Evolutionary conservation across 2,329 filamentous ascomycete genomes (phyloP), one percentile per base, ranked within the genome.

Genomic region (Berkeleyomyces rouxiae): DNA sequence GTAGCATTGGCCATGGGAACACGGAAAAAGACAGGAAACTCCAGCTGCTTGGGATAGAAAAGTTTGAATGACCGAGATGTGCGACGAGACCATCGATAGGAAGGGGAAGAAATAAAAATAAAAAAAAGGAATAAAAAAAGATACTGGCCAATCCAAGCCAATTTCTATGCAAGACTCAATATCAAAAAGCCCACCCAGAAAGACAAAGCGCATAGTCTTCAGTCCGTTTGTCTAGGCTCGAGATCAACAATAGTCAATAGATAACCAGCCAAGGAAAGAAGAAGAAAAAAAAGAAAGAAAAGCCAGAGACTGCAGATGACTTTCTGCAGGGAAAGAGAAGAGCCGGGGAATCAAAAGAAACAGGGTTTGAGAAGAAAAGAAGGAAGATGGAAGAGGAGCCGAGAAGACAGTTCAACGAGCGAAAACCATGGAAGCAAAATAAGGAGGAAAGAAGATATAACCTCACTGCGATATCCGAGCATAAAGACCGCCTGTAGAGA

Each of bases 281-380:
- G 39, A 43, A 37, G 23, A 59, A 58, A 31, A 60, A 13, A 62
- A 46, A 62, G 36, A 39, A 46, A 58, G 11, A 7, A 39, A 63
- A 59, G 16, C 58, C 46, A 59, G 53, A 46, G n/a, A 37, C 43
- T 59, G 46, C 47, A 59, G 23, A 37, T n/a, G 43, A 36, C n/a
- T 37, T 58, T 42, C 37, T 51, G 39, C 42, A 16, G 16, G n/a
- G 43, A 43, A 40, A 58, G 23, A 40, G 7, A 53, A 55, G 51
- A 55, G n/a, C 51, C 33, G 51, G 51, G 51, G 51, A 55, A 55
- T 55, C 51, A 55, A 40, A 53, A 61, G 42, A 61, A 49, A 53
- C 36, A 42, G 9, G 43, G 49, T 44, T 58, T n/a, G 10, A 58
- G 40, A 36, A 37, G 37, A 10, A 51, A 55, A 37, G 16, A 33